Base-by-base conservation (phyloP, 1,139 yeast genomes). In the Suhomyces taliae region DNA sequence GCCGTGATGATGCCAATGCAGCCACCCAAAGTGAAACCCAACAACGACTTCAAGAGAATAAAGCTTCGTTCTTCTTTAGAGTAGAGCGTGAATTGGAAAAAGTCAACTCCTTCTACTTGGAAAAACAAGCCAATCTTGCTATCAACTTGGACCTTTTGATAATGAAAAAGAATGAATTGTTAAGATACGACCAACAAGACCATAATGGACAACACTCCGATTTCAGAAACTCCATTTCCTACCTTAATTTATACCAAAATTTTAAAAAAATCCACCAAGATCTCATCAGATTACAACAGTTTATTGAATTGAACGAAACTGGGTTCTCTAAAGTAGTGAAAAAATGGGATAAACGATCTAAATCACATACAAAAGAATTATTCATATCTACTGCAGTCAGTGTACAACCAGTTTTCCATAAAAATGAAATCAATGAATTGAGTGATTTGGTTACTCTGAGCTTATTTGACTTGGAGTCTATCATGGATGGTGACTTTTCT, bases 321-420 rank as follows among this genome's bases (percentile, higher is more conserved):
- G 99, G 98, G 14, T 93, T 93, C 66, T 85, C 95, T 31, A 93
- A 93, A 67, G 98, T 90, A 33, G 80, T 93, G 57, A 93, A 93
- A 64, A 93, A 93, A 70, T 93, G 99, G 99, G 99, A 93, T 66
- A 93, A 93, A 67, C 76, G 98, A 51, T 90, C 97, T 15, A 90
- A 91, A 59, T 88, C 96, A 2, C 96, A 90, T 57, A 91, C 97
- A 8, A 90, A 90, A 62, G 99, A 93, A 64, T 75, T 93, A 45
- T 93, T 91, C 63, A 77, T 93, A 39, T 85, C 90, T 43, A 85
- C 97, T 0, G 97, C 97, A 0, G 97, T 93, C 9, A 90, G 90
- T 53, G 96, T 93, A 2, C 99, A 93, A 64, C 99, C 99, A 0
- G 95, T 91, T 11, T 93, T 93, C 70, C 96, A 95, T 61, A 82